These are phyloP conservation scores for Colletotrichum costaricense DNA, from an alignment of 2,329 filamentous ascomycete species.

Conservation along the genomic window DNA sequence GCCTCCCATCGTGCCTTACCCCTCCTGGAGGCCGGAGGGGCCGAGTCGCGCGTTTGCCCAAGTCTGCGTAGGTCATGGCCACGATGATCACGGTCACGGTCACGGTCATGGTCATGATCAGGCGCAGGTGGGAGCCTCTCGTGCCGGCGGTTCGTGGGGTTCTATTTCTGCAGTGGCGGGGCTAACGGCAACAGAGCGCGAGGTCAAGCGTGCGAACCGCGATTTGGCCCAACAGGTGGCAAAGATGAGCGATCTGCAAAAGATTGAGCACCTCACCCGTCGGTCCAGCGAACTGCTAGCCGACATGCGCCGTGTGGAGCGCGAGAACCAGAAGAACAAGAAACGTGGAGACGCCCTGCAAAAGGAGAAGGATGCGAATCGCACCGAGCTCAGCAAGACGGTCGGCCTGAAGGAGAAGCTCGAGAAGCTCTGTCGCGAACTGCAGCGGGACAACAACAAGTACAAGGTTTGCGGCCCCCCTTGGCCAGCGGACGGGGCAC, in stretches of 20 bases:
- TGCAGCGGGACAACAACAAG: slow-evolving; percentile 98
- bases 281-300: slow-evolving; percentile 91
- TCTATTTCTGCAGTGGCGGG: slow-evolving; percentile 12
- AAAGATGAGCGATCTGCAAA: slow-evolving; percentile 91
- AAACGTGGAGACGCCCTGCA: slow-evolving; percentile 93
- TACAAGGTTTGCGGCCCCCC: slow-evolving; percentile 77
- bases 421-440: slow-evolving; percentile 93
- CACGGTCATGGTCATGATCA: not conserved
- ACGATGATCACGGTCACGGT: too few relatives aligned
- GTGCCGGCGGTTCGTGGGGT: not conserved
- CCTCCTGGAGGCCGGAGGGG: slow-evolving; percentile 22
- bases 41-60: slow-evolving; percentile 22
- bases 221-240: slow-evolving; percentile 89
- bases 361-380: slow-evolving; percentile 93
- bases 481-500: not conserved
- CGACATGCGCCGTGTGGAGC: slow-evolving; percentile 95
- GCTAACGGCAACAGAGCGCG: slow-evolving; percentile 74
- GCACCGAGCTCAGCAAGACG: slow-evolving; percentile 90
- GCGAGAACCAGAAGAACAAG: slow-evolving; percentile 95
- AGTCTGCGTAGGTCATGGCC: not conserved
- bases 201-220: slow-evolving; percentile 93
- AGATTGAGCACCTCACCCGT: slow-evolving; percentile 90
- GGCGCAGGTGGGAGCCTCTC: not conserved
- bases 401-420: slow-evolving; percentile 94
- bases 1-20: slow-evolving; percentile 22